Conservation (phyloP, 2,329 filamentous ascomycete genomes). For the Pseudopyrenochaeta lycopersici region DNA sequence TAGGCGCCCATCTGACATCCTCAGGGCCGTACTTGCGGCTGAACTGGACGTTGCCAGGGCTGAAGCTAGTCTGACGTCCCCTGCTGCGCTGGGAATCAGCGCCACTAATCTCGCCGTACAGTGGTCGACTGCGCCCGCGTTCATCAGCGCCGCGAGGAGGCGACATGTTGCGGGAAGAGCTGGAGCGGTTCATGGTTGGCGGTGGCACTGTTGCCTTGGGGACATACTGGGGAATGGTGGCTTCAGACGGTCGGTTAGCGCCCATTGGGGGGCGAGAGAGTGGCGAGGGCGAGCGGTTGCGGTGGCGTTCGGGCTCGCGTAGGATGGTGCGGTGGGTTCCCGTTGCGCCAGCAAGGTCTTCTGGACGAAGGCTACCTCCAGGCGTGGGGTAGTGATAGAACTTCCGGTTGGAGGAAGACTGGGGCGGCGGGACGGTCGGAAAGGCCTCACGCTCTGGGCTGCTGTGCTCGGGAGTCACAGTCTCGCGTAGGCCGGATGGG, state of each 20-base stretch:
- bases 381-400: slow-evolving; percentile 40
- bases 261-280: slow-evolving; percentile 45
- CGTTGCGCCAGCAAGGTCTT: slow-evolving; percentile 28
- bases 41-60: slow-evolving; percentile 43
- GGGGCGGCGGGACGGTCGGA: slow-evolving; percentile 30
- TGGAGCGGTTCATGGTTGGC: slow-evolving; percentile 30
- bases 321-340: slow-evolving; percentile 42
- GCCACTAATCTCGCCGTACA: slow-evolving; percentile 36
- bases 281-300: slow-evolving; percentile 41
- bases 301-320: slow-evolving; percentile 40
- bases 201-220: slow-evolving; percentile 19
- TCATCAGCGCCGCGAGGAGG: slow-evolving; percentile 29
- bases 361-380: slow-evolving; percentile 33
- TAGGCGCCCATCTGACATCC: slow-evolving; percentile 45
- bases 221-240: slow-evolving; percentile 17
- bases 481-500: slow-evolving; percentile 42
- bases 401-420: slow-evolving; percentile 27
- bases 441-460: slow-evolving; percentile 35
- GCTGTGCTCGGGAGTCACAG: slow-evolving; percentile 34
- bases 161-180: slow-evolving; percentile 34
- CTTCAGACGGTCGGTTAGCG: slow-evolving; percentile 35
- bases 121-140: slow-evolving; percentile 32
- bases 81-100: slow-evolving; percentile 2
- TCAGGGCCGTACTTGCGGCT: slow-evolving; percentile 43
- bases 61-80: slow-evolving; percentile 40